These are phyloP conservation scores for Claviceps purpurea DNA, from an alignment of 2,329 filamentous ascomycete species.

Conservation along the genomic window DNA sequence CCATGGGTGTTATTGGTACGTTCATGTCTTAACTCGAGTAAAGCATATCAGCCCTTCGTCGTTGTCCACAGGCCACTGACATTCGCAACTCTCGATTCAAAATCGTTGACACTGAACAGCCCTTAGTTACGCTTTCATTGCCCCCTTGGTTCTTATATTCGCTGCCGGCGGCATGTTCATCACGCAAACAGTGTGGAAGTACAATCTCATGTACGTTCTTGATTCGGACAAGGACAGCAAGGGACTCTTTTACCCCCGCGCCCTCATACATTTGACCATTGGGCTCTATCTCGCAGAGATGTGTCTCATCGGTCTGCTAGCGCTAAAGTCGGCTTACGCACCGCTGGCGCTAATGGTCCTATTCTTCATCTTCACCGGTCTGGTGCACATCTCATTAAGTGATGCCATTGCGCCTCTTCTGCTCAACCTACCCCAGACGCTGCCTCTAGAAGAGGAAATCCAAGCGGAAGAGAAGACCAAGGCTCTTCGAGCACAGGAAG, in stretches of 20 bases:
- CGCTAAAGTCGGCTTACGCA: conserved; percentile 50
- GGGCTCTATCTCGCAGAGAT: conserved; percentile 74
- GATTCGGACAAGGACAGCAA: conserved; percentile 76
- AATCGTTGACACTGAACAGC: conserved; percentile 29
- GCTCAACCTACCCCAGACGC: conserved; percentile 65
- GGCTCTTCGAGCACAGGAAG: conserved; percentile 15
- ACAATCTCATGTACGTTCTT: conserved; percentile 81
- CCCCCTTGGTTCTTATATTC: conserved; percentile 73
- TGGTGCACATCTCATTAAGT: conserved; percentile 65
- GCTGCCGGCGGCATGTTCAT: conserved; percentile 64
- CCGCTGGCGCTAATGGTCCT: conserved; percentile 65
- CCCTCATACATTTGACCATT: conserved; percentile 70
- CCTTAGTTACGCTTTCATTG: conserved; percentile 76
- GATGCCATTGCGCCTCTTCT: conserved; percentile 63
- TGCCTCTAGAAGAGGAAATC: conserved; percentile 40
- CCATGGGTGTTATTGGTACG: conserved; percentile 66
- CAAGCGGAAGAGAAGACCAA: conserved; percentile 34
- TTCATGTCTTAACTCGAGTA: conserved; percentile 12
- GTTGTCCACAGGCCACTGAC: background rate
- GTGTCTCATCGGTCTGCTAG: conserved; percentile 76
- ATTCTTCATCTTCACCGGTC: conserved; percentile 58
- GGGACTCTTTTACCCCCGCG: conserved; percentile 76
- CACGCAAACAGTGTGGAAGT: conserved; percentile 79
- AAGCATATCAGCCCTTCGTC: background rate
- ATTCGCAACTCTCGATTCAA: background rate